These are phyloP conservation scores for Brassica napus DNA, from an alignment of 345 rosid species.

Conservation along the genomic window DNA sequence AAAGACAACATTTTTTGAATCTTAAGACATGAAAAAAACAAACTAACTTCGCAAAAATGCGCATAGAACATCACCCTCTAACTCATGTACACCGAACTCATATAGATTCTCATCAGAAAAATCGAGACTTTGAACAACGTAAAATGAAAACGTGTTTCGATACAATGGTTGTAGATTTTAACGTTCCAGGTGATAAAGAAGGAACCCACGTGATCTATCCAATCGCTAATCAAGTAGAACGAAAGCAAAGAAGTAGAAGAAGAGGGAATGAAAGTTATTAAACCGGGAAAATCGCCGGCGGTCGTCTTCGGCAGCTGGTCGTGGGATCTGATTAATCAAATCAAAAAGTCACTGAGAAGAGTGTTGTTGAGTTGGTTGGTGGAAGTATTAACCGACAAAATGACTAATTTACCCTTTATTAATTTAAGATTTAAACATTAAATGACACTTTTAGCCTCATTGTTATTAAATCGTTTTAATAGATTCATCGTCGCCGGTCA, in stretches of 20 bases:
- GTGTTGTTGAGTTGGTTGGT: conserved; percentile 35
- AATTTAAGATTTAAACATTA: background rate
- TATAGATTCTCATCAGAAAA: background rate
- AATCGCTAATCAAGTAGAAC: conserved; percentile 3
- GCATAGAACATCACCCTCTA: background rate
- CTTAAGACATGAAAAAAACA: background rate
- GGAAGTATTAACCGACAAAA: background rate
- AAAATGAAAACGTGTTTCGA: background rate
- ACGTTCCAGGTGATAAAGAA: background rate
- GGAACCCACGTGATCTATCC: conserved; percentile 8
- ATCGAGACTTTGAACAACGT: background rate
- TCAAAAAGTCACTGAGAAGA: conserved; percentile 5
- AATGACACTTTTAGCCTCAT: background rate
- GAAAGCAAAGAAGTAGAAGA: conserved; percentile 10
- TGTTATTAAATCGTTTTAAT: background rate
- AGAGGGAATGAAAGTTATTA: background rate
- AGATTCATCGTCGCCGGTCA: background rate
- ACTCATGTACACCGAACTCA: background rate
- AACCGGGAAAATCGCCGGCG: conserved; percentile 24
- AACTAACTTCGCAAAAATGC: background rate
- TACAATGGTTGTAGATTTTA: background rate
- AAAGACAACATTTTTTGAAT: background rate
- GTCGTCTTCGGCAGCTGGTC: conserved; percentile 27
- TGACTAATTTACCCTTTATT: conserved; percentile 14
- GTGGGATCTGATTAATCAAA: conserved; percentile 13